phyloP scores from a whole-genome alignment of 2,329 filamentous ascomycete species.

The Fusarium praegraminearum region DNA sequence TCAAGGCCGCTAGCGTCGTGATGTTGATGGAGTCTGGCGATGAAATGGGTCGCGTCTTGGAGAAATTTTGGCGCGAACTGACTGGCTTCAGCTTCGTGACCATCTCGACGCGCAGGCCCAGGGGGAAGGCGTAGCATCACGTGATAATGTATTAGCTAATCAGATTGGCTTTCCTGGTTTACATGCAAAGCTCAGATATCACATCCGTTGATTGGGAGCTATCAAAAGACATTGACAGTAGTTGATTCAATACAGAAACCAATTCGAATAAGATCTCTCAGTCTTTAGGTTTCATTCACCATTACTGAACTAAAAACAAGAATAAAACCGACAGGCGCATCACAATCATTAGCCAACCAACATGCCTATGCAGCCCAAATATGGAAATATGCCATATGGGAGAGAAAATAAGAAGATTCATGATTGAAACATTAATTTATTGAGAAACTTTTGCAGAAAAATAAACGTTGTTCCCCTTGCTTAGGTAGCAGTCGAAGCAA shows the following conservation, averaged over 20 bases:
- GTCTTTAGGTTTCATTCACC: neutral
- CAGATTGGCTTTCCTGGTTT: neutral
- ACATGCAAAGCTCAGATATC: neutral
- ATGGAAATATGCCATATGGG: neutral
- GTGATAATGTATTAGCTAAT: conserved; percentile 6
- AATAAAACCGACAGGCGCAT: too few species aligned
- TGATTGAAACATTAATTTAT: neutral
- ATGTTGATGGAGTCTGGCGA: conserved; percentile 46
- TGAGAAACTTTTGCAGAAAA: too few species aligned
- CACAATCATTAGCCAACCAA: neutral
- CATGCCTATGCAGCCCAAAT: neutral
- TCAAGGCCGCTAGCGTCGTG: conserved; percentile 43
- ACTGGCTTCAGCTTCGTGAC: conserved; percentile 42
- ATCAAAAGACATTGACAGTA: neutral
- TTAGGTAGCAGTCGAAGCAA: neutral
- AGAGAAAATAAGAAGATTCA: neutral
- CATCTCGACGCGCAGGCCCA: conserved; percentile 32
- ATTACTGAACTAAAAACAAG: neutral
- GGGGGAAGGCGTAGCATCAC: conserved; percentile 10
- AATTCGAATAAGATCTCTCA: neutral
- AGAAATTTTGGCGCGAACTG: conserved; percentile 56
- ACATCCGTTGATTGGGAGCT: neutral
- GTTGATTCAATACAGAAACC: neutral
- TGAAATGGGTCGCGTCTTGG: conserved; percentile 51
- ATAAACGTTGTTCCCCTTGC: neutral